Base-by-base conservation (phyloP, 2,329 filamentous ascomycete species). In the Grosmannia penicillata region DNA sequence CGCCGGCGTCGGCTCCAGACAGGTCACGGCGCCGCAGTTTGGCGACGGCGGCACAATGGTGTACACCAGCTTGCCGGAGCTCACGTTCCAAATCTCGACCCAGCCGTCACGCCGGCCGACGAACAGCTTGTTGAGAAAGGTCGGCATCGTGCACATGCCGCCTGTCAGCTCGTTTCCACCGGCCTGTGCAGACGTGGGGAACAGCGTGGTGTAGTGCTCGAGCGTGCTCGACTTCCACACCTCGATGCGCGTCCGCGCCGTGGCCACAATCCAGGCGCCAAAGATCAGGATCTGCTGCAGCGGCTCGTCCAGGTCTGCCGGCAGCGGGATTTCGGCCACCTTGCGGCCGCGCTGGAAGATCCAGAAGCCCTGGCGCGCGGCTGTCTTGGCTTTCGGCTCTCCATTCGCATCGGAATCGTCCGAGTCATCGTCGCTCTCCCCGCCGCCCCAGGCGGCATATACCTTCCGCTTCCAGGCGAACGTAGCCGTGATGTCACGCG, bases 41-140 rank as follows among this genome's bases (percentile, higher is more conserved):
- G 78, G 66, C 8, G 72, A 71, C 0, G 82, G 78, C 1, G 91
- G 82, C 13, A 91, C 63, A 37, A 98, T 78, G 2, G 86, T 93
- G 57, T 95, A 93, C 22, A 98, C 75, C 38, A 95, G 68, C 56
- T 93, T 94, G 34, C 74, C 87, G 4, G 84, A 94, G 54, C 82
- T 93, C 43, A 98, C 66, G 53, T 98, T 98, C 89, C 91, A 98
- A 36, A 98, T 93, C 53, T 98, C 91, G 8, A 95, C 78, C 56
- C 78, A 81, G 7, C 91, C 91, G 55, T 98, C 86, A 45, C 72
- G 73, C 50, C 85, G 78, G 9, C 85, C 93, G 3, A 85, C 82
- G 47, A 96, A 85, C 32, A 98, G 73, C 59, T 98, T 98, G 66
- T 98, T 98, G 43, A 98, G 60, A 57, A 86, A 93, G 0, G 91